Percentiles rank a stretch among this genome's conserved stretches.
Conservation (phyloP, 164 flowering plant genomes). For the Cinnamomum chago region DNA sequence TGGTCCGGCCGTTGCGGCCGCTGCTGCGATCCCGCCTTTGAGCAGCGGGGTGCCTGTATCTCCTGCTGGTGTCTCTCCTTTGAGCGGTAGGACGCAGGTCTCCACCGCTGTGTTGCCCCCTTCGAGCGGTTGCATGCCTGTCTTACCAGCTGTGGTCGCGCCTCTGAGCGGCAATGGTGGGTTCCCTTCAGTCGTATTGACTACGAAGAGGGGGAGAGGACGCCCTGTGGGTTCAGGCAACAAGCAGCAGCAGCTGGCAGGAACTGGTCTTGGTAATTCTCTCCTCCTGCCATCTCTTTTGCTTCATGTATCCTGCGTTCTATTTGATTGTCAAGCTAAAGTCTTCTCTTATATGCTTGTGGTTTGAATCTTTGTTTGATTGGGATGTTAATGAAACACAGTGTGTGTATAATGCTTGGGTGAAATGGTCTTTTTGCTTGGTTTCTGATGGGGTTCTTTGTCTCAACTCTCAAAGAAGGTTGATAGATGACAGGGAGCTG, state of each 20-base stretch:
- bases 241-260: constrained; percentile 39
- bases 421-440: not conserved
- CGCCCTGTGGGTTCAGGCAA: constrained; percentile 78
- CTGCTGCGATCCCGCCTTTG: no score
- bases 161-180: constrained; percentile 6
- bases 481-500: constrained; percentile 1
- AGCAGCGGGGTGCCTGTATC: no score
- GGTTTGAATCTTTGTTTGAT: constrained; percentile 1
- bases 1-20: not conserved
- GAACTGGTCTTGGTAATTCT: constrained; percentile 49
- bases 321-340: not conserved
- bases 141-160: no score
- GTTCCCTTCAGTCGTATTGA: constrained; percentile 18
- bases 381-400: constrained; percentile 9
- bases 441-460: constrained; percentile 5
- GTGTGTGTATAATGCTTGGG: not conserved
- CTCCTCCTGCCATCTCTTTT: not conserved
- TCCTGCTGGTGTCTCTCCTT: no score
- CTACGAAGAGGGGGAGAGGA: constrained; percentile 58
- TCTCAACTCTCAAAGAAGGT: not conserved
- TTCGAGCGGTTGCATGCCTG: not conserved
- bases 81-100: no score
- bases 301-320: no score
- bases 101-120: constrained; percentile 9
- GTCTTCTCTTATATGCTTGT: not conserved